A percentile compares a stretch with the other conserved stretches of the same genome.
Evolutionary conservation across 306 rosid species (phyloP).

Genomic region (Senna tora): DNA sequence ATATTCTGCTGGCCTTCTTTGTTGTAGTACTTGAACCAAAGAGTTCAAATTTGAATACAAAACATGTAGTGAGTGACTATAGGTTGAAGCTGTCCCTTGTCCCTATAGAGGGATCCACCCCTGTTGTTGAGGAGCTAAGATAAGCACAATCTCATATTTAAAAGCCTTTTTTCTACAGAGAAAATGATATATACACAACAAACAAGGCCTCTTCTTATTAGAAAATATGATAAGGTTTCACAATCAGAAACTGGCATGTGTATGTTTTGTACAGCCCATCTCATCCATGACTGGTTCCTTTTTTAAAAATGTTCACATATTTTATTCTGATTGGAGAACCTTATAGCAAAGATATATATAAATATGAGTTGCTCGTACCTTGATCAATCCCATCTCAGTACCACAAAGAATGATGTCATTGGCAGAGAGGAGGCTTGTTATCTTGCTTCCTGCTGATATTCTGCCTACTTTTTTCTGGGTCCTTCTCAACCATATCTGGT

Average conservation of each 20-base stretch:
- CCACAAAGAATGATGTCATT: constrained; percentile 80
- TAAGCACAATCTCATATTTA: constrained; percentile 10
- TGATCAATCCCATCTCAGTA: constrained; percentile 70
- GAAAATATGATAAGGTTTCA: too few relatives aligned
- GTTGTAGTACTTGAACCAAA: constrained; percentile 27
- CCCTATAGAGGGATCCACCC: constrained; percentile 85
- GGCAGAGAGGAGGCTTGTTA: constrained; percentile 68
- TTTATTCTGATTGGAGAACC: too few relatives aligned
- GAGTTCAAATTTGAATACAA: constrained; percentile 23
- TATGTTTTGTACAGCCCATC: too few relatives aligned
- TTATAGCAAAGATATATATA: too few relatives aligned
- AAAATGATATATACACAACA: too few relatives aligned
- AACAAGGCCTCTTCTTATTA: too few relatives aligned
- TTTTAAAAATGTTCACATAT: too few relatives aligned
- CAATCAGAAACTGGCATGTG: too few relatives aligned
- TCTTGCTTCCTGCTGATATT: constrained; percentile 80
- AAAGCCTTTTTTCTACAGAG: background rate
- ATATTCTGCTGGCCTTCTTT: constrained; percentile 21
- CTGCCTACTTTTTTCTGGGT: constrained; percentile 68
- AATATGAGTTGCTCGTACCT: constrained; percentile 54
- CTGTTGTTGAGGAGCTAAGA: constrained; percentile 48
- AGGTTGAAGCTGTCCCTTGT: constrained; percentile 35
- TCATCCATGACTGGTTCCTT: too few relatives aligned
- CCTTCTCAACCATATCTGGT: constrained; percentile 79
- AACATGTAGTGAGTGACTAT: constrained; percentile 19